Percentiles rank a stretch among this genome's conserved stretches.
Conservation (phyloP, 2,329 filamentous ascomycete species). For the Penicillium sp. region DNA sequence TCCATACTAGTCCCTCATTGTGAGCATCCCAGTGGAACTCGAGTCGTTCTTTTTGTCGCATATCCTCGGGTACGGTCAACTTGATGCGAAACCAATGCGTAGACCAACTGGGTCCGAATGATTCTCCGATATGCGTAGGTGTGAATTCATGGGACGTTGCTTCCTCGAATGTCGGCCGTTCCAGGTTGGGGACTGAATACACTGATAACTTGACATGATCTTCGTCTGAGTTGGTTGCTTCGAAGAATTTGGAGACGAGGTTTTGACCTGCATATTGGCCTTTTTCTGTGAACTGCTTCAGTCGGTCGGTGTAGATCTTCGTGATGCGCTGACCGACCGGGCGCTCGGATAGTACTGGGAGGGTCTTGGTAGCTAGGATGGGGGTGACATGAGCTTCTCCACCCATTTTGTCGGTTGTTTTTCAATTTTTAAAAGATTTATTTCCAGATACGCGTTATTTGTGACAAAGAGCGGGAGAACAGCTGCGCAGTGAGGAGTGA, state of each 20-base stretch:
- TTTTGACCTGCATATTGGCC: slow-evolving; percentile 79
- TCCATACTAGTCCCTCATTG: slow-evolving; percentile 95
- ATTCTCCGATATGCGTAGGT: slow-evolving; percentile 70
- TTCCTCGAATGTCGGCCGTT: slow-evolving; percentile 82
- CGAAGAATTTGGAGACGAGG: slow-evolving; percentile 73
- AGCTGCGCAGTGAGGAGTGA: neutral
- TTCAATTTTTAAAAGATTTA: neutral
- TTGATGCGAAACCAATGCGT: slow-evolving; percentile 95
- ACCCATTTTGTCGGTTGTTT: slow-evolving; percentile 30
- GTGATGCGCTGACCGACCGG: slow-evolving; percentile 77
- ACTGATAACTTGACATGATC: slow-evolving; percentile 81
- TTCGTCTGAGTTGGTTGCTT: slow-evolving; percentile 66
- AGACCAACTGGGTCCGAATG: slow-evolving; percentile 92
- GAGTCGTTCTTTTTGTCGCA: slow-evolving; percentile 75
- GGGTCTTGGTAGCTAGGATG: slow-evolving; percentile 37
- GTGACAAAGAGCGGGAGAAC: neutral
- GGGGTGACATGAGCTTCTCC: slow-evolving; percentile 35
- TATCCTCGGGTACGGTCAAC: slow-evolving; percentile 71
- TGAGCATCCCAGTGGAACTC: slow-evolving; percentile 96
- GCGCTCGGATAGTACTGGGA: slow-evolving; percentile 52
- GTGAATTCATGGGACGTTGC: slow-evolving; percentile 75
- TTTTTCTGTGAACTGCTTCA: slow-evolving; percentile 74
- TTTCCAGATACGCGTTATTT: neutral
- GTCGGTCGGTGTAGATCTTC: slow-evolving; percentile 79
- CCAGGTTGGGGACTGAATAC: slow-evolving; percentile 77